Percentiles rank a stretch among this genome's conserved stretches.
phyloP scores from a whole-genome alignment of 768 basidiomycete genomes.

The Suillus clintonianus region DNA sequence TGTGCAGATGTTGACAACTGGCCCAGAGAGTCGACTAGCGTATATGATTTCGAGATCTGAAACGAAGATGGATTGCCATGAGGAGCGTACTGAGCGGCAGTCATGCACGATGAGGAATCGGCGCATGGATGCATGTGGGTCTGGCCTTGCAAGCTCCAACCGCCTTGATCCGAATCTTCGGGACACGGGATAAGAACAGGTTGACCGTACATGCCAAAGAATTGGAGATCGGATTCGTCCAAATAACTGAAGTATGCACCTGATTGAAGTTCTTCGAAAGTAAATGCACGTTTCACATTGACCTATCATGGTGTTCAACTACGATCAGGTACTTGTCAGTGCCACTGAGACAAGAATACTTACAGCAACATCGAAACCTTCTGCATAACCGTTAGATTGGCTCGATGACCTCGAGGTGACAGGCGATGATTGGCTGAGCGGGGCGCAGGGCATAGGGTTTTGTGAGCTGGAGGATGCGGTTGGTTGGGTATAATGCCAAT shows the following conservation, averaged over 20 bases:
- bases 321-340: not conserved
- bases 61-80: conserved; percentile 9
- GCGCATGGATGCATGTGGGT: conserved; percentile 4
- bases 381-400: conserved; percentile 13
- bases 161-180: conserved; percentile 21
- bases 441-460: not conserved
- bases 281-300: conserved; percentile 31
- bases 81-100: not conserved
- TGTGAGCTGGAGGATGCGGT: not conserved
- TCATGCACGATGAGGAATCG: not conserved
- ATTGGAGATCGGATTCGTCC: conserved; percentile 35
- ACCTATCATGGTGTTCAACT: conserved; percentile 18
- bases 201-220: conserved; percentile 33
- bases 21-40: conserved; percentile 29
- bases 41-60: conserved; percentile 28
- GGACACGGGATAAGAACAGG: conserved; percentile 30
- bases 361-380: conserved; percentile 27
- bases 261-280: conserved; percentile 36
- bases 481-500: not conserved
- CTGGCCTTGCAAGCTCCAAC: conserved; percentile 14
- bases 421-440: not conserved
- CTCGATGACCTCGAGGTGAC: not conserved
- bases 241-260: conserved; percentile 29
- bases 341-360: not conserved
- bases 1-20: conserved; percentile 6